phyloP scores from a whole-genome alignment of 2,329 filamentous ascomycete species.

The Epichloe typhina region DNA sequence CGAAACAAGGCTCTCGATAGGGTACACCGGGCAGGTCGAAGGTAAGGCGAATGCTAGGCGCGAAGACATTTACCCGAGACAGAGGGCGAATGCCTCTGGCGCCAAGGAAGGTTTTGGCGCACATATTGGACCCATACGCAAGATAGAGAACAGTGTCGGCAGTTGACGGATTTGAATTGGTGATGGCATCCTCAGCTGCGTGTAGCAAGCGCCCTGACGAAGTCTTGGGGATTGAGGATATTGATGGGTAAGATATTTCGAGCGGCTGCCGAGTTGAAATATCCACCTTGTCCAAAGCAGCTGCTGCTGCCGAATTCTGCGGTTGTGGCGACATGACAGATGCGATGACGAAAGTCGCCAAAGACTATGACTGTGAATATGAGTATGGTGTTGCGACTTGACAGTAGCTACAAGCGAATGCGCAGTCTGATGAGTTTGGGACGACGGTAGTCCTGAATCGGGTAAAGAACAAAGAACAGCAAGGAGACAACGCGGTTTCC shows the following conservation, averaged over 20 bases:
- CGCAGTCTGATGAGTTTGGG: too few species aligned
- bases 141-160: slow-evolving; percentile 56
- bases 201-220: slow-evolving; percentile 16
- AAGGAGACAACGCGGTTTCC: too few species aligned
- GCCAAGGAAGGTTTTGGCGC: slow-evolving; percentile 65
- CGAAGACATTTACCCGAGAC: slow-evolving; percentile 67
- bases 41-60: slow-evolving; percentile 62
- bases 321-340: background rate
- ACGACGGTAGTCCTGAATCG: too few species aligned
- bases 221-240: slow-evolving; percentile 20
- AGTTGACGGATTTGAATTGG: slow-evolving; percentile 11
- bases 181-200: slow-evolving; percentile 14
- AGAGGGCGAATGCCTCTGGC: slow-evolving; percentile 67
- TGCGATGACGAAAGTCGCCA: background rate
- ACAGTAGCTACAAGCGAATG: too few species aligned
- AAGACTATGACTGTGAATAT: background rate
- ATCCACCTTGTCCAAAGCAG: slow-evolving; percentile 14
- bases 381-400: too few species aligned
- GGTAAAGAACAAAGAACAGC: too few species aligned
- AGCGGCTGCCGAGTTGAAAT: slow-evolving; percentile 10
- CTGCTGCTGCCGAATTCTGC: slow-evolving; percentile 6
- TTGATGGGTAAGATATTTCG: slow-evolving; percentile 14
- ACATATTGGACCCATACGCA: slow-evolving; percentile 87
- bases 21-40: slow-evolving; percentile 81
- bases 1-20: slow-evolving; percentile 85